phyloP scores from a whole-genome alignment of 2,329 filamentous ascomycete genomes.

The Piedraia hortae region DNA sequence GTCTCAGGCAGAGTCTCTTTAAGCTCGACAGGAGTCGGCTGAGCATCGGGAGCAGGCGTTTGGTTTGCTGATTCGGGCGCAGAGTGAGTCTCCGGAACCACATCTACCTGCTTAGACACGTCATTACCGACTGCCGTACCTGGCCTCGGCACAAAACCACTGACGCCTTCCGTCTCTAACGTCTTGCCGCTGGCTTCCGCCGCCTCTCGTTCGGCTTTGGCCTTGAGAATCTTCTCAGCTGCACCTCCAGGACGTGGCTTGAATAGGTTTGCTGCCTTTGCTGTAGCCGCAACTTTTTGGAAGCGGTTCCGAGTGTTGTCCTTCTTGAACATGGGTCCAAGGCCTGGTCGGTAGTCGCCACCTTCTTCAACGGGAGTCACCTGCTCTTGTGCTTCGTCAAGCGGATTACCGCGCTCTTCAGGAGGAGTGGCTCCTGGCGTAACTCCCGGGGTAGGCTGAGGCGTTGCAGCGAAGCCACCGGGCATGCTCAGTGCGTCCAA shows the following conservation, averaged over 20 bases:
- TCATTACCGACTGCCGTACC: conserved; percentile 1
- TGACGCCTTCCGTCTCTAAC: conserved; percentile 60
- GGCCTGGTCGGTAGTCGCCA: conserved; percentile 37
- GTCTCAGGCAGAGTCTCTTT: conserved; percentile 4
- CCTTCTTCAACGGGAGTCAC: conserved; percentile 10
- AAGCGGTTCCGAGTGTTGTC: conserved; percentile 45
- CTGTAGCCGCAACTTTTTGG: conserved; percentile 49
- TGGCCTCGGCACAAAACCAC: conserved; percentile 60
- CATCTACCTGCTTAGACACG: conserved; percentile 1
- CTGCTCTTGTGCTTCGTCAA: conserved; percentile 8
- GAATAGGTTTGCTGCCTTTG: conserved; percentile 31
- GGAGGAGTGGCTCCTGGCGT: conserved; percentile 4
- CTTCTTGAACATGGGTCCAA: conserved; percentile 75
- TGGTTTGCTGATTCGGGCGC: no score
- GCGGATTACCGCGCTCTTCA: conserved; percentile 4
- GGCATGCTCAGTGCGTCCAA: no score
- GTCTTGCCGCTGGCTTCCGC: conserved; percentile 15
- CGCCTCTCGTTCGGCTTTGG: conserved; percentile 28
- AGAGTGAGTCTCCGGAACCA: no score
- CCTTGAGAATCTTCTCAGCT: conserved; percentile 37
- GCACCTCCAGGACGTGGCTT: conserved; percentile 73
- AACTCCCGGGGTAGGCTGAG: conserved; percentile 1
- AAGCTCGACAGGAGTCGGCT: conserved; percentile 5
- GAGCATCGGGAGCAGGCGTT: conserved; percentile 4
- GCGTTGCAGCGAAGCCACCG: conserved; percentile 1